Percentiles rank a stretch among this genome's conserved stretches.
phyloP scores from a whole-genome alignment of 129 eudicot species.

The Rutidosis leptorrhynchoides region DNA sequence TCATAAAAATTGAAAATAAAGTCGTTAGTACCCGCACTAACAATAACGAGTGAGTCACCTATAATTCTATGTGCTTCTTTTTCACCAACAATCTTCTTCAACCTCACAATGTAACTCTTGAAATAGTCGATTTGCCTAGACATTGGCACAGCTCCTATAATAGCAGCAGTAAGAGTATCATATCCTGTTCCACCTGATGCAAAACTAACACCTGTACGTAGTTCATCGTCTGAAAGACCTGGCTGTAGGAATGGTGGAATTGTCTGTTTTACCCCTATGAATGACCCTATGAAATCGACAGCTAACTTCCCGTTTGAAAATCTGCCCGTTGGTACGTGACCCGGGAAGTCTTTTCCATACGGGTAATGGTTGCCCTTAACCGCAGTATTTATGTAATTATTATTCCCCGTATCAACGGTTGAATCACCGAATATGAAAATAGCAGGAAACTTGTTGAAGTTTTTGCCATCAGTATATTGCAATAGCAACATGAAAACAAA shows the following conservation, averaged over 20 bases:
- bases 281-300: conserved; percentile 53
- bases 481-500: conserved; percentile 18
- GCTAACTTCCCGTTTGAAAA: conserved; percentile 69
- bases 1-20: conserved; percentile 62
- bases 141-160: conserved; percentile 43
- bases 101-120: conserved; percentile 37
- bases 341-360: conserved; percentile 50
- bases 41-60: conserved; percentile 39
- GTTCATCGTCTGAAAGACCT: conserved; percentile 37
- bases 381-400: conserved; percentile 31
- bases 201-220: conserved; percentile 68
- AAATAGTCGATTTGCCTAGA: conserved; percentile 41
- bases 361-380: conserved; percentile 41
- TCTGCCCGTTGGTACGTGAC: conserved; percentile 56
- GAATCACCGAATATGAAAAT: conserved; percentile 44
- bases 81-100: conserved; percentile 41
- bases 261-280: conserved; percentile 49
- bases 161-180: conserved; percentile 50
- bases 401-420: conserved; percentile 45
- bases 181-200: conserved; percentile 72
- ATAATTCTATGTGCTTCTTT: conserved; percentile 40
- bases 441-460: conserved; percentile 26
- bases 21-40: conserved; percentile 76
- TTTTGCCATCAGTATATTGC: conserved; percentile 17
- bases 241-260: conserved; percentile 70